Conservation (phyloP, 805 yeast species). For the Sungouiozyma intestinalis region DNA sequence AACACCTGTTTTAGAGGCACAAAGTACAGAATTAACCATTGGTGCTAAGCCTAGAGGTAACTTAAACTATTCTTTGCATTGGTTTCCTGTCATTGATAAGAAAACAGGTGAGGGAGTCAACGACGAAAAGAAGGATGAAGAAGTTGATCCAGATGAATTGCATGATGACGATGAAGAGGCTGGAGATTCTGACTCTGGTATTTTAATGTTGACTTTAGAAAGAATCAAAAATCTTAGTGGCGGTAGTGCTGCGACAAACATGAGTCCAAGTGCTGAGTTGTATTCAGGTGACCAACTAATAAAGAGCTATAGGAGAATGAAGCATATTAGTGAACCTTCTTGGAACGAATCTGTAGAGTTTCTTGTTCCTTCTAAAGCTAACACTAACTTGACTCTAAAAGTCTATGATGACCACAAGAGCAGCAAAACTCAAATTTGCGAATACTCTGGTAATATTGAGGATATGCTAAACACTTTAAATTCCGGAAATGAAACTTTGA, state of each 20-base stretch:
- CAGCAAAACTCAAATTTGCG: conserved; percentile 41
- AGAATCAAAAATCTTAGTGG: conserved; percentile 50
- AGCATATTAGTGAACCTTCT: conserved; percentile 60
- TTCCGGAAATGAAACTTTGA: conserved; percentile 37
- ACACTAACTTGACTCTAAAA: conserved; percentile 43
- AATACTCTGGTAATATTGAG: conserved; percentile 38
- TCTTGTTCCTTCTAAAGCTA: conserved; percentile 50
- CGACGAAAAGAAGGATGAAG: conserved; percentile 2
- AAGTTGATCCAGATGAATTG: conserved; percentile 11
- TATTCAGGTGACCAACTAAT: conserved; percentile 46
- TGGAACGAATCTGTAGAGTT: conserved; percentile 58
- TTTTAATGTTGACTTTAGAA: conserved; percentile 52
- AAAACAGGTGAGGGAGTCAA: conserved; percentile 13
- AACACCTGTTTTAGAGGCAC: conserved; percentile 27
- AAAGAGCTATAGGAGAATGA: conserved; percentile 50
- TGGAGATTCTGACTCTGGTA: conserved; percentile 63
- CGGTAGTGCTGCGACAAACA: conserved; percentile 34
- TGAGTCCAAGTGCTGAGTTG: conserved; percentile 60
- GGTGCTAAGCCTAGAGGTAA: conserved; percentile 45
- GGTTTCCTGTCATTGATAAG: conserved; percentile 29
- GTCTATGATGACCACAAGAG: conserved; percentile 49
- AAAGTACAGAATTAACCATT: conserved; percentile 25
- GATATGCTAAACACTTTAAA: conserved; percentile 38
- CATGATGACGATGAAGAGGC: conserved; percentile 23
- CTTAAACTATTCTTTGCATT: conserved; percentile 43